Evolutionary conservation across 768 basidiomycete species (phyloP), one percentile per base, ranked within the genome.

Genomic region (Lactarius sanguifluus): DNA sequence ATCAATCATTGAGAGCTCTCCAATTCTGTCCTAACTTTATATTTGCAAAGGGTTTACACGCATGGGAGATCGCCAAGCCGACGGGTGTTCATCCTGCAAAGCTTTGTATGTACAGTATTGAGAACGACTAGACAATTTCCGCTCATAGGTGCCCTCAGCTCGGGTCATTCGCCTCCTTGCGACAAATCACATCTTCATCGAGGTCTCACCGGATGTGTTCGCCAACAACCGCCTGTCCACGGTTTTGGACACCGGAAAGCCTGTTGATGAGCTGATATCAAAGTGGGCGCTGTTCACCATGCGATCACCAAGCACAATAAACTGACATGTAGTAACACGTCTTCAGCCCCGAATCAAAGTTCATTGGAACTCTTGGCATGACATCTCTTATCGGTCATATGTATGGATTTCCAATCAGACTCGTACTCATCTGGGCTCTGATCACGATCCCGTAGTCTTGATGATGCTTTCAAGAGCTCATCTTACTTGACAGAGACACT

Each of bases 401-500:
- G 47, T 50, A 23, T 12, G n/a, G 5, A 50, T 50, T 13, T 12
- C 23, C 23, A 10, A 13, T 50, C 23, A 4, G 4, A 5, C 2
- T 23, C 10, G 4, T 23, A 32, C n/a, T 13, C n/a, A 5, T 10
- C 10, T 23, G 45, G 5, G 20, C 5, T 12, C 23, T 50, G 47
- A 50, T 2, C 25, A 32, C 38, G 8, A 15, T 20, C 20, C 15
- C 7, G 28, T 38, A 71, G 71, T n/a, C 41, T 47, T 5, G 77
- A 79, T 50, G 76, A 77, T 68, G 59, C 62, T 1, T 72, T 76
- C 70, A 79, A 78, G 62, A 70, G 70, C 5, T 69, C 73, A 1
- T 72, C 77, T 0, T 76, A 76, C 61, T 61, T 75, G 5, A 74
- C 75, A 65, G 79, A 80, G 23, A 72, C 71, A 4, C 67, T 79